Evolutionary conservation across 805 yeast genomes (phyloP).

Genomic region (Pichia exigua): DNA sequence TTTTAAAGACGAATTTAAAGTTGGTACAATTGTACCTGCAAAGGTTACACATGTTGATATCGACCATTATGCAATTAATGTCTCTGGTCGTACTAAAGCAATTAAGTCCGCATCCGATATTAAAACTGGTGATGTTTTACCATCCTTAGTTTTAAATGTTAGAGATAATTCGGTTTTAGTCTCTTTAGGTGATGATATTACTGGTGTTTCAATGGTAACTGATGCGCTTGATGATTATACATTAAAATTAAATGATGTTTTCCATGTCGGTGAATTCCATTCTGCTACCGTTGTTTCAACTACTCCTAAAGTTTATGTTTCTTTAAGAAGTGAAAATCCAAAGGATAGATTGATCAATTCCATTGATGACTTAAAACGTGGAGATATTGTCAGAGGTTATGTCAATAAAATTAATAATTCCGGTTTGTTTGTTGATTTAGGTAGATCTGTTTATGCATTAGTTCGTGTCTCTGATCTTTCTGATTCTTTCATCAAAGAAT

Average conservation of each 20-base stretch:
- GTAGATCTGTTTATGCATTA: constrained; percentile 64
- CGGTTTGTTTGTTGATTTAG: constrained; percentile 73
- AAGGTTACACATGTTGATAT: constrained; percentile 46
- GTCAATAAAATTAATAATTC: constrained; percentile 65
- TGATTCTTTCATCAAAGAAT: constrained; percentile 74
- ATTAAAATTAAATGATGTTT: constrained; percentile 41
- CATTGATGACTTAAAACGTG: constrained; percentile 49
- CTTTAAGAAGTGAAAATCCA: constrained; percentile 49
- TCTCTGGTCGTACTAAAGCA: constrained; percentile 37
- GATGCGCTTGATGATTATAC: constrained; percentile 71
- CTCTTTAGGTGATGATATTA: constrained; percentile 55
- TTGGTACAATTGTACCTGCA: constrained; percentile 63
- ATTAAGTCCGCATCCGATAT: constrained; percentile 41
- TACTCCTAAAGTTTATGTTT: constrained; percentile 54
- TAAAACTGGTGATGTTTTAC: constrained; percentile 44
- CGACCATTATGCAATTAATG: constrained; percentile 34
- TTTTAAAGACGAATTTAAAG: constrained; percentile 52
- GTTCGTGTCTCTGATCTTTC: constrained; percentile 77
- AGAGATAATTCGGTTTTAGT: constrained; percentile 56
- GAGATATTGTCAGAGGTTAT: constrained; percentile 75
- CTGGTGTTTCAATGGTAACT: constrained; percentile 61
- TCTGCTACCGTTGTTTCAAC: constrained; percentile 46
- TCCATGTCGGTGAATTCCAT: constrained; percentile 43
- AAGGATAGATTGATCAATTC: constrained; percentile 43
- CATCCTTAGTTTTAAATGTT: constrained; percentile 56